These are phyloP conservation scores for Acephala macrosclerotiorum DNA, from an alignment of 2,329 filamentous ascomycete species.

Conservation along the genomic window DNA sequence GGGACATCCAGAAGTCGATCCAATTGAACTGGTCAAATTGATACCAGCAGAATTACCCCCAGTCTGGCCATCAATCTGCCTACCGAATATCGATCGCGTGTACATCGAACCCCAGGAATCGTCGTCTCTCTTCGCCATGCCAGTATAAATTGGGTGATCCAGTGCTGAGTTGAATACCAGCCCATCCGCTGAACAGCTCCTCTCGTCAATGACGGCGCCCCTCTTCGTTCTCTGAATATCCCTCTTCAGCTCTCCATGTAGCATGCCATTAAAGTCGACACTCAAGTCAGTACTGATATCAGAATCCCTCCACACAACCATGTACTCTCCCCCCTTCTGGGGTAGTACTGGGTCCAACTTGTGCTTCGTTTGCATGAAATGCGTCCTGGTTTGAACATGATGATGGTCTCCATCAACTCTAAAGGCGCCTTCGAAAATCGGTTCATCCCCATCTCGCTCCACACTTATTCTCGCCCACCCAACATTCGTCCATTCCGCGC, in stretches of 20 bases:
- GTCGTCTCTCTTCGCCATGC: constrained; percentile 53
- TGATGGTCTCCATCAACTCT: constrained; percentile 82
- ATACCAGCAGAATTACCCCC: constrained; percentile 80
- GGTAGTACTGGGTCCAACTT: constrained; percentile 69
- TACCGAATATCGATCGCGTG: constrained; percentile 73
- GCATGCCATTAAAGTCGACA: constrained; percentile 55
- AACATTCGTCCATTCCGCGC: constrained; percentile 75
- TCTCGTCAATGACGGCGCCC: constrained; percentile 39
- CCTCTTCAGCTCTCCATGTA: constrained; percentile 49
- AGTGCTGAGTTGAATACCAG: constrained; percentile 80
- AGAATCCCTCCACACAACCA: constrained; percentile 93
- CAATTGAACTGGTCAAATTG: constrained; percentile 81
- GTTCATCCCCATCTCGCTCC: constrained; percentile 75
- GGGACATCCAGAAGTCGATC: constrained; percentile 84
- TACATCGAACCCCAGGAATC: constrained; percentile 66
- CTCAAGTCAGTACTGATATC: constrained; percentile 64
- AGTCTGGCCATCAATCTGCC: constrained; percentile 73
- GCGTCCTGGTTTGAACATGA: constrained; percentile 79
- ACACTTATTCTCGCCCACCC: constrained; percentile 90
- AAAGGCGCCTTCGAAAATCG: constrained; percentile 91
- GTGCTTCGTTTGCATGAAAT: constrained; percentile 77
- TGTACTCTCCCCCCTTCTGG: constrained; percentile 69
- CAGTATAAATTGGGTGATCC: constrained; percentile 71
- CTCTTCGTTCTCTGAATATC: constrained; percentile 21
- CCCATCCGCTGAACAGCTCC: constrained; percentile 76